phyloP scores from a whole-genome alignment of 768 basidiomycete genomes.

The Mycena vitilis region DNA sequence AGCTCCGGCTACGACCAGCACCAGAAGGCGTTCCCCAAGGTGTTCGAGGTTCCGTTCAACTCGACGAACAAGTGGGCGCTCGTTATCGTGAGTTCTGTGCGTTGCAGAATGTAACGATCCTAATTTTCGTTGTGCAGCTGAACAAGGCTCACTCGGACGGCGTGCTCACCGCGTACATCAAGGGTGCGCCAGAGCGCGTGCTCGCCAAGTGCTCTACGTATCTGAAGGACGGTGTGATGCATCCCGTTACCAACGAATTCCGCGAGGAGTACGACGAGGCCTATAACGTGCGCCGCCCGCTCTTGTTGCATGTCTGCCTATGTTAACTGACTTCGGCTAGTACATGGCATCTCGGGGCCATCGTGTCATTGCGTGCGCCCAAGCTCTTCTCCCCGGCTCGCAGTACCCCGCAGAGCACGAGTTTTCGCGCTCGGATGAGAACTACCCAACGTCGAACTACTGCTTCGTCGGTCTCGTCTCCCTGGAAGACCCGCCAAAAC shows the following conservation, averaged over 20 bases:
- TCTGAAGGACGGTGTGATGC: slow-evolving; percentile 60
- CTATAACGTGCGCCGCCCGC: slow-evolving; percentile 61
- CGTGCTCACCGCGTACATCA: slow-evolving; percentile 65
- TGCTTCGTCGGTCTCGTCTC: slow-evolving; percentile 76
- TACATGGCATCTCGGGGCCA: slow-evolving; percentile 85
- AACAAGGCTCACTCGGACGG: slow-evolving; percentile 66
- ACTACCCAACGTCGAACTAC: slow-evolving; percentile 67
- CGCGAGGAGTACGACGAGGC: slow-evolving; percentile 65
- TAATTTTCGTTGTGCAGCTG: slow-evolving; percentile 49
- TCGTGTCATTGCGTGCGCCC: slow-evolving; percentile 80
- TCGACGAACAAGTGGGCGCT: slow-evolving; percentile 81
- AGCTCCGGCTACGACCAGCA: slow-evolving; percentile 64
- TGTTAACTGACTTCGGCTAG: slow-evolving; percentile 43
- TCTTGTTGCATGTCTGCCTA: not conserved
- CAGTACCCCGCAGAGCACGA: slow-evolving; percentile 57
- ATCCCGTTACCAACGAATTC: slow-evolving; percentile 69
- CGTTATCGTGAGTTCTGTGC: slow-evolving; percentile 61
- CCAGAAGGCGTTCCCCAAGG: slow-evolving; percentile 62
- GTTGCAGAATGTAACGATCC: not conserved
- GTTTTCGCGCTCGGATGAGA: slow-evolving; percentile 66
- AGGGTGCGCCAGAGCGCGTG: slow-evolving; percentile 78
- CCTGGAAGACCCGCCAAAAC: slow-evolving; percentile 77
- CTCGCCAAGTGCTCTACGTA: slow-evolving; percentile 72
- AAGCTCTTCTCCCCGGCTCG: slow-evolving; percentile 62
- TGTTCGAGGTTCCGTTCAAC: slow-evolving; percentile 83